Evolutionary conservation across 2,329 filamentous ascomycete genomes (phyloP).

Genomic region (Fusarium verrucosum): DNA sequence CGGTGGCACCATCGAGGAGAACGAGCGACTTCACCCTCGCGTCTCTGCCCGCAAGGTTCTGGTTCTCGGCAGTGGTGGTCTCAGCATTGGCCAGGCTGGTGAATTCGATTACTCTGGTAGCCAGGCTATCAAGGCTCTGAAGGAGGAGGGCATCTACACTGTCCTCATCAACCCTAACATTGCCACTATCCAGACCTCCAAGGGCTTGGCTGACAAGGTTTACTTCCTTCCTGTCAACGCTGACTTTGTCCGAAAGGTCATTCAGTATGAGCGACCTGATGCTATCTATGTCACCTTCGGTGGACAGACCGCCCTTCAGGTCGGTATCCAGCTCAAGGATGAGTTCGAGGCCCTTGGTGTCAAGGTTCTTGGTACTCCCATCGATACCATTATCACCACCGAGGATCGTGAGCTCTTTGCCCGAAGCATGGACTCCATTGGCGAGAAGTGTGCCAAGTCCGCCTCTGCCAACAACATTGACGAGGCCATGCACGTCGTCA

Average conservation of each 20-base stretch:
- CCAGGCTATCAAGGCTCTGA: constrained; percentile 97
- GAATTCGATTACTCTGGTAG: constrained; percentile 99
- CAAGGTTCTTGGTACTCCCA: constrained; percentile 93
- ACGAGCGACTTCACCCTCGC: constrained; percentile 76
- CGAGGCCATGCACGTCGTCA: constrained; percentile 87
- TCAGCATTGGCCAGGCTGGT: constrained; percentile 97
- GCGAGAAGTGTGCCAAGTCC: constrained; percentile 97
- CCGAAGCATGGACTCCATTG: constrained; percentile 97
- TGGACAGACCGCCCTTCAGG: constrained; percentile 95
- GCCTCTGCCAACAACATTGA: constrained; percentile 89
- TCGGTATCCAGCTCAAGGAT: constrained; percentile 97
- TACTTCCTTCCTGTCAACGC: constrained; percentile 98
- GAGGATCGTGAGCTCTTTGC: constrained; percentile 98
- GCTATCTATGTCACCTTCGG: constrained; percentile 98
- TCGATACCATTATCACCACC: constrained; percentile 97
- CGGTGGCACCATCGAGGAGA: constrained; percentile 82
- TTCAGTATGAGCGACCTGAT: constrained; percentile 91
- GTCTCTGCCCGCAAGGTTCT: constrained; percentile 94
- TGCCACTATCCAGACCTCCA: constrained; percentile 97
- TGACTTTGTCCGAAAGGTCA: constrained; percentile 97
- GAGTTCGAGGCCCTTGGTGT: constrained; percentile 94
- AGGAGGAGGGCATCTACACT: constrained; percentile 98
- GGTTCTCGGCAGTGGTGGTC: constrained; percentile 90
- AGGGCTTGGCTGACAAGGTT: constrained; percentile 96
- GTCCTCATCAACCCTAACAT: constrained; percentile 99